Conservation (phyloP, 2,329 filamentous ascomycete genomes). For the Pseudocercospora fijiensis region DNA sequence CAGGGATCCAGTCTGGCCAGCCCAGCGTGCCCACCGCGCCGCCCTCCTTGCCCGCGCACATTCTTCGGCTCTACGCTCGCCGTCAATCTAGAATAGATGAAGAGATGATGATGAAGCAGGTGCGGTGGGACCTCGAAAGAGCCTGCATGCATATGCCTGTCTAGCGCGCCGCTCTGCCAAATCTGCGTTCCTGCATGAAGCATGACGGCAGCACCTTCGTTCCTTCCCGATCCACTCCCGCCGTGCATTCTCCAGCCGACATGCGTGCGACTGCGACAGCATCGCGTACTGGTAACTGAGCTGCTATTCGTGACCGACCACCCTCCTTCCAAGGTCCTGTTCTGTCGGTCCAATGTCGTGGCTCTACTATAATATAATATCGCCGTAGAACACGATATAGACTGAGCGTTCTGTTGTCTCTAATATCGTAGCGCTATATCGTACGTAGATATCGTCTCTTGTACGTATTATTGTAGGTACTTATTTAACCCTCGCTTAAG, state of each 20-base stretch:
- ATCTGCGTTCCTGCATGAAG: constrained; percentile 9
- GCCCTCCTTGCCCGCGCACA: not conserved
- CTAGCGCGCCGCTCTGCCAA: not conserved
- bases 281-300: no score
- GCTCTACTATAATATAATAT: no score
- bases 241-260: constrained; percentile 13
- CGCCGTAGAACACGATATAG: no score
- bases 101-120: constrained; percentile 16
- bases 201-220: not conserved
- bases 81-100: constrained; percentile 22
- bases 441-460: no score
- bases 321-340: not conserved
- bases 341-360: no score
- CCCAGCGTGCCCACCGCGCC: not conserved
- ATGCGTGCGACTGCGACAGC: not conserved
- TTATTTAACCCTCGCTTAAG: no score
- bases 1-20: not conserved
- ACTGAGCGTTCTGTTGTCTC: no score
- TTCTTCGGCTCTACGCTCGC: not conserved
- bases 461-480: not conserved
- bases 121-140: constrained; percentile 19
- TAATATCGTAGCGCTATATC: no score
- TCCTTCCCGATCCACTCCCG: constrained; percentile 17
- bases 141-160: not conserved
- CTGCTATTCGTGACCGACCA: constrained; percentile 4